A percentile compares a stretch with the other conserved stretches of the same genome.
These are phyloP conservation scores for Naegleria lovaniensis DNA, from an alignment of 208 protist species.

Conservation along the genomic window DNA sequence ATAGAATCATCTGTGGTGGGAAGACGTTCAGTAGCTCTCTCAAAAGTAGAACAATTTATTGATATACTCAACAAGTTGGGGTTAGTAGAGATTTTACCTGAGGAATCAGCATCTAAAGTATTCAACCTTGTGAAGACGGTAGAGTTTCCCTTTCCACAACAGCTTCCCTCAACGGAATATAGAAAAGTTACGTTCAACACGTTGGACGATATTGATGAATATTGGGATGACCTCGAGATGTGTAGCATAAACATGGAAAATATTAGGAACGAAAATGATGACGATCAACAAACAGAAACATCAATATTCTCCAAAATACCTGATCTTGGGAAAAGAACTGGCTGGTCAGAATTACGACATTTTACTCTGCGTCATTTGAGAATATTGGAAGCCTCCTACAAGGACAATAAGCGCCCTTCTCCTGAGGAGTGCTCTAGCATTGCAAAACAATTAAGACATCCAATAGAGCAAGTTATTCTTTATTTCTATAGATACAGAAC, in stretches of 20 bases:
- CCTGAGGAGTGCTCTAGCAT: neutral
- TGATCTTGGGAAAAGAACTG: neutral
- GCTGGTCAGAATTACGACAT: neutral
- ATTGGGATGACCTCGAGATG: neutral
- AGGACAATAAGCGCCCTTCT: neutral
- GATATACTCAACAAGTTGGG: neutral
- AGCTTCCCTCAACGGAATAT: neutral
- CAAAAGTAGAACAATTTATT: neutral
- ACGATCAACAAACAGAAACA: neutral
- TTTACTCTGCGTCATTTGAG: neutral
- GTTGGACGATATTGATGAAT: neutral
- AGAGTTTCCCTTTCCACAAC: neutral
- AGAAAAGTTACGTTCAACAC: neutral
- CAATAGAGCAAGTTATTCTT: neutral
- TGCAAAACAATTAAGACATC: neutral
- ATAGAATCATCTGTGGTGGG: neutral
- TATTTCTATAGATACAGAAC: slow-evolving; percentile 4
- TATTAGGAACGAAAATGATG: neutral
- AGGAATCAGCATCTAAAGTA: neutral
- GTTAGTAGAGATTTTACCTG: neutral
- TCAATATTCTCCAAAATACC: neutral
- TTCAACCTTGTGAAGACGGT: neutral
- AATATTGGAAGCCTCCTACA: neutral
- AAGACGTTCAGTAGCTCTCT: neutral
- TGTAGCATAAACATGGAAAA: neutral